Evolutionary conservation across 73 alveolate species (phyloP).

Genomic region (Paramecium sonneborni): DNA sequence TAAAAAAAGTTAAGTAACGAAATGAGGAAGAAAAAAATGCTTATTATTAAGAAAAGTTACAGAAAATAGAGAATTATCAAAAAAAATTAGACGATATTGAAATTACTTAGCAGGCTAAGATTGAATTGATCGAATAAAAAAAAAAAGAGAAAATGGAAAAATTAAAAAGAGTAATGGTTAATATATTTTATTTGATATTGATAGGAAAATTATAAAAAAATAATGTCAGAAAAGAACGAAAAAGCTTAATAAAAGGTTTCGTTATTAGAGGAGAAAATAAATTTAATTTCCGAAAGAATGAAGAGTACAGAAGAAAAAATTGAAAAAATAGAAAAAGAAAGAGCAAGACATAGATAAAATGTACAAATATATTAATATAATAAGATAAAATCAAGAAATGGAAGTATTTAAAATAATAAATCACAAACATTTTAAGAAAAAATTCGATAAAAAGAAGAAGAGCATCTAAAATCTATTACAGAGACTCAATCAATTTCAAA

Average conservation of each 20-base stretch:
- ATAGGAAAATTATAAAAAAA: neutral
- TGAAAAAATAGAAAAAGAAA: neutral
- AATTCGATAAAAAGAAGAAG: neutral
- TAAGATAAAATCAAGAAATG: conserved; percentile 2
- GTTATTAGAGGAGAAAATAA: neutral
- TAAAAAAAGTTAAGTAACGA: neutral
- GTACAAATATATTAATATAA: neutral
- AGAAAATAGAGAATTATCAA: neutral
- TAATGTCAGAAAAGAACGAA: neutral
- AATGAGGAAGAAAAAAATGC: neutral
- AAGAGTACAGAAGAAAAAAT: neutral
- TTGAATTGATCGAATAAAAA: neutral
- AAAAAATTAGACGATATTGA: conserved; percentile 1
- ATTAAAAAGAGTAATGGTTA: neutral
- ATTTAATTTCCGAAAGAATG: neutral
- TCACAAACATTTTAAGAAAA: neutral
- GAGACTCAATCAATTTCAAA: neutral
- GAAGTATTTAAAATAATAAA: neutral
- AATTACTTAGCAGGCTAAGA: neutral
- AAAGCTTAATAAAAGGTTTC: neutral
- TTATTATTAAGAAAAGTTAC: neutral
- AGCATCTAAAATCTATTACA: neutral
- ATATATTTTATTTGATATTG: neutral
- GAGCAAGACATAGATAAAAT: neutral
- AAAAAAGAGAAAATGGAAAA: neutral